These are phyloP conservation scores for Cryomyces minteri DNA, from an alignment of 495 filamentous ascomycete genomes.

Conservation along the genomic window DNA sequence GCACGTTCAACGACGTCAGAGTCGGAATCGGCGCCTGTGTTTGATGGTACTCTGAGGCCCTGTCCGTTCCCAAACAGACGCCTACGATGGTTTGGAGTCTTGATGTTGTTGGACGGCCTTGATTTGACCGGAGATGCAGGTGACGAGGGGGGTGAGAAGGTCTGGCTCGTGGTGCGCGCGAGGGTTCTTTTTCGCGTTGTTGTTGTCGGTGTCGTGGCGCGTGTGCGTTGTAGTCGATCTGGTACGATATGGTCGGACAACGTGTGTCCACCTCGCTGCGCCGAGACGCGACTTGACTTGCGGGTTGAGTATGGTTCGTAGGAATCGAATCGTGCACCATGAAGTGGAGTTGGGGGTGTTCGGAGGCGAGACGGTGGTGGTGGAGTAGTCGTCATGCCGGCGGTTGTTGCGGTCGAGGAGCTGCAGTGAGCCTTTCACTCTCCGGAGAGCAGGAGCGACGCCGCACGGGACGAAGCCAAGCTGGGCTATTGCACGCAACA, in stretches of 20 bases:
- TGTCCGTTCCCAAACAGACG: neutral
- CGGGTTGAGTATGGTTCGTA: conserved; percentile 53
- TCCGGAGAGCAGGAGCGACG: no score
- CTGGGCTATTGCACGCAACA: no score
- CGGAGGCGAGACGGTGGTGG: conserved; percentile 35
- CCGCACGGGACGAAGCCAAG: no score
- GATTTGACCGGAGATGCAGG: conserved; percentile 21
- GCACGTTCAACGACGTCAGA: conserved; percentile 8
- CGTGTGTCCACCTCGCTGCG: conserved; percentile 7
- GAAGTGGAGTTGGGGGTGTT: conserved; percentile 55
- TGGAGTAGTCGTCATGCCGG: conserved; percentile 44
- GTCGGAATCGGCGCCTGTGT: conserved; percentile 6
- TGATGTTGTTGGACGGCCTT: no score
- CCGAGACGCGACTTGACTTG: conserved; percentile 30
- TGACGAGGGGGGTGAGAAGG: conserved; percentile 30
- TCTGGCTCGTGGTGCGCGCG: conserved; percentile 10
- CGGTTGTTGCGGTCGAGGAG: no score
- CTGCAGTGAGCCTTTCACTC: no score
- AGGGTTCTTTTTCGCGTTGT: conserved; percentile 9
- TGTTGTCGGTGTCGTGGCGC: conserved; percentile 13
- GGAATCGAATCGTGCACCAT: conserved; percentile 46
- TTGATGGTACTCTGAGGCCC: conserved; percentile 1
- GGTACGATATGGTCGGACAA: no score
- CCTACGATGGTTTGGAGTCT: conserved; percentile 9
- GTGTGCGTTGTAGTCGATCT: neutral